Conservation (phyloP, 192 early-diverging fungal species). For the Gonapodya prolifera region DNA sequence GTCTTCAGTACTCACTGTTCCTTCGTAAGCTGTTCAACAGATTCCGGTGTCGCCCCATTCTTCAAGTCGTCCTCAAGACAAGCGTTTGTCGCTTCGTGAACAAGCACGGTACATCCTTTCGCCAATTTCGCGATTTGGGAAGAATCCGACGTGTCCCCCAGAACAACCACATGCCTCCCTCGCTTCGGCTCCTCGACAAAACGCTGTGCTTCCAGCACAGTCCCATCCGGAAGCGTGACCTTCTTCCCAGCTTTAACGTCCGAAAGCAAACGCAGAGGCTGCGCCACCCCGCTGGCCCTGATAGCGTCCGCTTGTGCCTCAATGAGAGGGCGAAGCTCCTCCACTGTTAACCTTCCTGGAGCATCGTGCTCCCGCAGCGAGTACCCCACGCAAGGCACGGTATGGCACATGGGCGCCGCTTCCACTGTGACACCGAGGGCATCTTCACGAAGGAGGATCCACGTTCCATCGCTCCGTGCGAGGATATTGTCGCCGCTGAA, state of each 20-base stretch:
- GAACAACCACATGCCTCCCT: conserved; percentile 31
- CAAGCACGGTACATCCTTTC: conserved; percentile 19
- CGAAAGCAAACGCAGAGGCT: conserved; percentile 30
- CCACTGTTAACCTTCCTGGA: conserved; percentile 25
- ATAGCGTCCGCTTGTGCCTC: conserved; percentile 22
- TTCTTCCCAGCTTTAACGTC: conserved; percentile 24
- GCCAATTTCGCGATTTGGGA: conserved; percentile 11
- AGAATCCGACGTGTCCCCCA: conserved; percentile 41
- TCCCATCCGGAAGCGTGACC: conserved; percentile 31
- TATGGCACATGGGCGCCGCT: conserved; percentile 30
- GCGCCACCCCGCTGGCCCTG: conserved; percentile 12
- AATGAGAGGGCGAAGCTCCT: conserved; percentile 23
- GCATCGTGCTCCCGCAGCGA: conserved; percentile 22
- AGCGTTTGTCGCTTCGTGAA: conserved; percentile 49
- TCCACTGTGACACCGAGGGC: conserved; percentile 12
- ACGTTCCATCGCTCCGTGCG: neutral
- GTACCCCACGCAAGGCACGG: conserved; percentile 38
- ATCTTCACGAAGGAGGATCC: neutral
- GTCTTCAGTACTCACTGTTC: conserved; percentile 16
- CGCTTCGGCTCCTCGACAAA: conserved; percentile 15
- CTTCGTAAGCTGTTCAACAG: conserved; percentile 16
- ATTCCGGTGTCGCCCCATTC: conserved; percentile 17
- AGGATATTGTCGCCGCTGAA: neutral
- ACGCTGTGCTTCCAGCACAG: conserved; percentile 14
- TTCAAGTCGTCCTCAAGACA: conserved; percentile 20